Evolutionary conservation across 1,284 basidiomycete genomes (phyloP).

Genomic region (Trametes polyzona): DNA sequence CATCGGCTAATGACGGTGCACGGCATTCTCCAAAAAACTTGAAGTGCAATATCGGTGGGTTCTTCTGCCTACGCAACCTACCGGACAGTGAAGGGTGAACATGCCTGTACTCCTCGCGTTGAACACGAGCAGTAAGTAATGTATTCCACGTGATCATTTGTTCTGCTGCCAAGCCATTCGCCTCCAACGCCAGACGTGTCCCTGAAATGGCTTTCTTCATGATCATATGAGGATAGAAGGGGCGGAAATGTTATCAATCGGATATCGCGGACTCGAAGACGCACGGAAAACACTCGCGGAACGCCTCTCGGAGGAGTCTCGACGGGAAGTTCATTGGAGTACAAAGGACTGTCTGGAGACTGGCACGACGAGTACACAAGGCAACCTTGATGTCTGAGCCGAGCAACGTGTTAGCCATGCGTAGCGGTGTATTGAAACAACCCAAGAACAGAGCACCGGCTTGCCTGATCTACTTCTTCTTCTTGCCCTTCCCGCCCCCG

Average conservation of each 20-base stretch:
- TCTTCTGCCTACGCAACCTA: not conserved
- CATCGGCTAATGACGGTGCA: too few relatives aligned
- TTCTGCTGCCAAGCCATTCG: not conserved
- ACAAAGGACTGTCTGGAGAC: constrained; percentile 10
- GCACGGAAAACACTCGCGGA: not conserved
- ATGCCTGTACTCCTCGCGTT: constrained; percentile 12
- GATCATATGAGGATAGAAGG: not conserved
- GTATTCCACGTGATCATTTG: constrained; percentile 6
- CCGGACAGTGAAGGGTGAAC: constrained; percentile 1
- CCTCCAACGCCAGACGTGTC: not conserved
- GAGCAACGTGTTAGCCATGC: constrained; percentile 11
- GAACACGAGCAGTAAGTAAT: constrained; percentile 9
- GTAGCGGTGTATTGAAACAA: not conserved
- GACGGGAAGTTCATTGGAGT: constrained; percentile 7
- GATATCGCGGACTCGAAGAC: not conserved
- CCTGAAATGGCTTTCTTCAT: not conserved
- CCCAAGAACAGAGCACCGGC: not conserved
- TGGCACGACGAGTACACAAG: constrained; percentile 19
- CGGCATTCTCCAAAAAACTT: not conserved
- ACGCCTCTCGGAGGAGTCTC: not conserved
- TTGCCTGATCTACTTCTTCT: constrained; percentile 45
- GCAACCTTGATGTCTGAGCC: constrained; percentile 11
- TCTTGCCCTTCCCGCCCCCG: constrained; percentile 52
- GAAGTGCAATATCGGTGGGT: not conserved
- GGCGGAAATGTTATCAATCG: not conserved